These are phyloP conservation scores for Coniosporium apollinis DNA, from an alignment of 495 filamentous ascomycete genomes.

Conservation along the genomic window DNA sequence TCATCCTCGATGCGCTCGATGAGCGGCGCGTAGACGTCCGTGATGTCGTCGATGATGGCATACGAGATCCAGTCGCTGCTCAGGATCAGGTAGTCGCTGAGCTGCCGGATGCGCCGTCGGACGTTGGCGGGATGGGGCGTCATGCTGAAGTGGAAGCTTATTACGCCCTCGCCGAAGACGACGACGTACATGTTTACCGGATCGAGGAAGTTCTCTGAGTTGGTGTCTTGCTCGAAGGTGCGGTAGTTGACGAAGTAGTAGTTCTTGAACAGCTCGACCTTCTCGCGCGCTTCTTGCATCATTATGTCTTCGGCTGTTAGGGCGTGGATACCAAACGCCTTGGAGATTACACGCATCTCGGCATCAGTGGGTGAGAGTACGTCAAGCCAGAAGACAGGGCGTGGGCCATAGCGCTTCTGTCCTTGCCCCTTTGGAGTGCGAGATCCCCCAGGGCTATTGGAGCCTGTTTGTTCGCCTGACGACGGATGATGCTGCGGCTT, in stretches of 20 bases:
- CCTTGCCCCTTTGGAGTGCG: slow-evolving; percentile 3
- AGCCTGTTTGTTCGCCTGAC: slow-evolving; percentile 10
- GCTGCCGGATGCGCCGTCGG: slow-evolving; percentile 75
- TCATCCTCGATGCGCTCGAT: slow-evolving; percentile 56
- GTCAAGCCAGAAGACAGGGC: slow-evolving; percentile 93
- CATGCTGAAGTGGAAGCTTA: slow-evolving; percentile 90
- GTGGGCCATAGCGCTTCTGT: slow-evolving; percentile 57
- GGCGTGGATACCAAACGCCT: slow-evolving; percentile 88
- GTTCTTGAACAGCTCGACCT: slow-evolving; percentile 89
- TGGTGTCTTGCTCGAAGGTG: slow-evolving; percentile 84
- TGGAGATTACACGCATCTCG: slow-evolving; percentile 83
- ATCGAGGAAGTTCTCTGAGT: slow-evolving; percentile 75
- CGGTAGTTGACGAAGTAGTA: slow-evolving; percentile 99
- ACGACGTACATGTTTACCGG: slow-evolving; percentile 96
- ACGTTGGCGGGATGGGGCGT: slow-evolving; percentile 93
- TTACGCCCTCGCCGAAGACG: slow-evolving; percentile 85
- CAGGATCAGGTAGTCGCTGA: slow-evolving; percentile 84
- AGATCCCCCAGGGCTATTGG: slow-evolving; percentile 4
- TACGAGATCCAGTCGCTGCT: slow-evolving; percentile 97
- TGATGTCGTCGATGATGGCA: slow-evolving; percentile 94
- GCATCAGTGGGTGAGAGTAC: slow-evolving; percentile 75
- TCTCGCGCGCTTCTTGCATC: slow-evolving; percentile 91
- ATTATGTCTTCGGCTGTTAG: slow-evolving; percentile 93
- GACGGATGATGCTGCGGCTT: slow-evolving; percentile 2
- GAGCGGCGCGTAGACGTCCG: slow-evolving; percentile 81